phyloP scores from a whole-genome alignment of 2,329 filamentous ascomycete genomes.

The Phymatotrichopsis omnivora region DNA sequence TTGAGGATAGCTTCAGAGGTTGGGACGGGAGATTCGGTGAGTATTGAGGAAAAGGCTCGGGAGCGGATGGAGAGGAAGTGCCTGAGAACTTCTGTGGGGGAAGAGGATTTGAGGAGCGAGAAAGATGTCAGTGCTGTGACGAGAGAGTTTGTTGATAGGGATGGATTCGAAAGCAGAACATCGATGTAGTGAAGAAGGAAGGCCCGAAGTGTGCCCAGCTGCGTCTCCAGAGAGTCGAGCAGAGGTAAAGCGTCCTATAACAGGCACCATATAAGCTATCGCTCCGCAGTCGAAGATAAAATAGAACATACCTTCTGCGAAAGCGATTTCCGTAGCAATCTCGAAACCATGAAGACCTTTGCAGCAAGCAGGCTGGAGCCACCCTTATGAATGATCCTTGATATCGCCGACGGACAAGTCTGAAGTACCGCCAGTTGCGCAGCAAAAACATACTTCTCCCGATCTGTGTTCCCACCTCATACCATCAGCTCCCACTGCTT shows the following conservation, averaged over 20 bases:
- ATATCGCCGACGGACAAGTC: conserved; percentile 44
- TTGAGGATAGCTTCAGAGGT: conserved; percentile 41
- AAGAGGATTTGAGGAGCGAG: conserved; percentile 51
- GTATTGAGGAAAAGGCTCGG: conserved; percentile 41
- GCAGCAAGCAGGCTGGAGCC: conserved; percentile 46
- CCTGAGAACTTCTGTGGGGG: conserved; percentile 49
- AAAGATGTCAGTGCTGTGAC: conserved; percentile 52
- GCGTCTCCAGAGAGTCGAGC: conserved; percentile 45
- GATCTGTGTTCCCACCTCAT: conserved; percentile 33
- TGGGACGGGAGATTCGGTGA: conserved; percentile 35
- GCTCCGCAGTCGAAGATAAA: background rate
- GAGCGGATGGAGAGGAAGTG: conserved; percentile 52
- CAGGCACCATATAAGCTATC: conserved; percentile 38
- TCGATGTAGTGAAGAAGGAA: conserved; percentile 49
- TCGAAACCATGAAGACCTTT: conserved; percentile 38
- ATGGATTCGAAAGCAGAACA: conserved; percentile 40
- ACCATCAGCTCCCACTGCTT: conserved; percentile 8
- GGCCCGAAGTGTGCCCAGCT: conserved; percentile 43
- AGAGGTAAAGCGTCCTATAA: conserved; percentile 48
- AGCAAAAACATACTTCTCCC: conserved; percentile 41
- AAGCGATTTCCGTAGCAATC: conserved; percentile 29
- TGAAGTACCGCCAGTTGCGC: conserved; percentile 50
- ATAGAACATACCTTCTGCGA: conserved; percentile 27
- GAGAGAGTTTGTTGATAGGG: conserved; percentile 37
- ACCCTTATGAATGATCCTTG: conserved; percentile 44